Base-by-base conservation (phyloP, 2,329 filamentous ascomycete species). In the Monilinia fructigena region DNA sequence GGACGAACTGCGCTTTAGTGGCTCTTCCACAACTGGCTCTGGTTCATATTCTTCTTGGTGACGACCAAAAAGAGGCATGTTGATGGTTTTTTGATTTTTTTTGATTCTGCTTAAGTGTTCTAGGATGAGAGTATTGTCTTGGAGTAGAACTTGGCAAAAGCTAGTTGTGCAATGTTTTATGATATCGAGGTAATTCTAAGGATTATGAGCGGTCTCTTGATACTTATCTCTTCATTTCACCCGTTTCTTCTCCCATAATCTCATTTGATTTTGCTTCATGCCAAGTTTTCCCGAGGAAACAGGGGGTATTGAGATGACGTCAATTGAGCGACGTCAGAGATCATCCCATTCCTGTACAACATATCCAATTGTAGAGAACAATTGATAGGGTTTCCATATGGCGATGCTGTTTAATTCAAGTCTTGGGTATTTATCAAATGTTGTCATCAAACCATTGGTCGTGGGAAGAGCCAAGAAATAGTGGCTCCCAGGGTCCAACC, bases 21-120 rank as follows among this genome's bases (percentile, higher is more conserved):
- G 55, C 52, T 65, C 42, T 58, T 65, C 63, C 7, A 60, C 54
- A 4, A 65, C 42, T 20, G 55, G 63, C 23, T 60, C 55, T 23
- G 54, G 63, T 11, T 60, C 28, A 35, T 28, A 2, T 52, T 65
- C 31, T 45, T 65, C 54, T 31, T 65, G 63, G 6, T 64, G 62
- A 4, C 53, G 62, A 20, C 55, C 45, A 55, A 65, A 65, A 23
- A 65, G 55, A 31, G 63, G 63, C 63, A 65, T 65, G 1, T 53
- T 65, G 47, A 52, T 60, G 28, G 20, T 45, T 59, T 14, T 58
- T n/a, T 11, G 7, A 14, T 64, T 55, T 28, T 28, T 28, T 28
- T 54, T 23, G 40, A 18, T 20, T 54, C 20, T 47, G 20, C 23
- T 12, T 35, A n/a, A 23, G 10, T 6, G 4, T 60, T 60, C 42